These are phyloP conservation scores for Metahyphopichia silvanorum DNA, from an alignment of 805 yeast species.

Conservation along the genomic window DNA sequence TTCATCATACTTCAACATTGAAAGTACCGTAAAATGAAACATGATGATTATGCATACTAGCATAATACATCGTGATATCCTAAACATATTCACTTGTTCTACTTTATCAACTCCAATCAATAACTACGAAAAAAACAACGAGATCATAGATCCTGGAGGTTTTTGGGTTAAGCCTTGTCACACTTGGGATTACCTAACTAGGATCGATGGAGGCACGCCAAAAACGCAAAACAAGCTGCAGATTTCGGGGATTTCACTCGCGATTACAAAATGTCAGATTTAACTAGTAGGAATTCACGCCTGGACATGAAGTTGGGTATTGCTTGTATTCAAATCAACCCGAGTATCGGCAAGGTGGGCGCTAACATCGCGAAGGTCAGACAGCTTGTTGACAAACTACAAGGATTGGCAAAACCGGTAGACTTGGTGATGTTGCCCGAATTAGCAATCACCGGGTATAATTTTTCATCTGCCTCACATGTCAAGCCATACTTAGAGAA, in stretches of 20 bases:
- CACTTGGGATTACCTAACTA: no score
- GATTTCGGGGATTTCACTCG: no score
- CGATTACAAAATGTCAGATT: no score
- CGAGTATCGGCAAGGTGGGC: constrained; percentile 56
- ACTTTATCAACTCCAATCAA: no score
- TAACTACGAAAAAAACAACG: no score
- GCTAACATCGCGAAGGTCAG: constrained; percentile 50
- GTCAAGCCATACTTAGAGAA: constrained; percentile 59
- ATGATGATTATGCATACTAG: constrained; percentile 10
- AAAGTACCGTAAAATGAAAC: constrained; percentile 10
- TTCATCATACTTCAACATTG: constrained; percentile 8
- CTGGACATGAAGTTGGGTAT: constrained; percentile 46
- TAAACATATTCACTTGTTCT: constrained; percentile 9
- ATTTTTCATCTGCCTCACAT: constrained; percentile 46
- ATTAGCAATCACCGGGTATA: constrained; percentile 81
- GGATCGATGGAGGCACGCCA: no score
- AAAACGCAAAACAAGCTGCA: no score
- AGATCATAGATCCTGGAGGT: no score
- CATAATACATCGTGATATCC: constrained; percentile 14
- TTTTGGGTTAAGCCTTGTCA: no score
- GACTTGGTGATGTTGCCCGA: constrained; percentile 84
- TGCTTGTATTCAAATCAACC: constrained; percentile 68
- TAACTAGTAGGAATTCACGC: neutral
- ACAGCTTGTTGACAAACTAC: constrained; percentile 27
- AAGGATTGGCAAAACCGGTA: constrained; percentile 25